Evolutionary conservation across 768 basidiomycete species (phyloP).

Genomic region (Amanita brunnescens): DNA sequence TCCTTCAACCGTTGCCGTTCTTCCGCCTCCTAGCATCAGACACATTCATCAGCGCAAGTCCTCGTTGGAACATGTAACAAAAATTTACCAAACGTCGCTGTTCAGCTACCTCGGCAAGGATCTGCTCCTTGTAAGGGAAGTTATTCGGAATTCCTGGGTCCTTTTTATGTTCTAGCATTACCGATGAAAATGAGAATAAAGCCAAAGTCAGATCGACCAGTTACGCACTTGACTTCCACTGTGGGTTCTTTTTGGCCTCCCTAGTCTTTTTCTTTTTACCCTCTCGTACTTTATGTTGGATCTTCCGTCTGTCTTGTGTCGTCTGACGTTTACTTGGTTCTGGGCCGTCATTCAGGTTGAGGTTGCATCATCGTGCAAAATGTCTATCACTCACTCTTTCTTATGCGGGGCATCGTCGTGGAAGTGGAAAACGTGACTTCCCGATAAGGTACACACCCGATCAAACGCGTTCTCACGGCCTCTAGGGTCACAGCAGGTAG

Average conservation of each 20-base stretch:
- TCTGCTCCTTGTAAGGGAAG: conserved; percentile 91
- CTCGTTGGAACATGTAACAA: background rate
- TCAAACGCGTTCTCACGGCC: background rate
- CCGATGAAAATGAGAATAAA: background rate
- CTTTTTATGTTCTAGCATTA: conserved; percentile 59
- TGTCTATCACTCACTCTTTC: conserved; percentile 46
- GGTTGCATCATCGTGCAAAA: background rate
- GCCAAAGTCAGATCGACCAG: background rate
- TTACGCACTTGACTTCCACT: conserved; percentile 83
- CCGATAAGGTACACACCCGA: too few relatives aligned
- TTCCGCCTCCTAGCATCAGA: conserved; percentile 51
- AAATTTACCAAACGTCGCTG: conserved; percentile 60
- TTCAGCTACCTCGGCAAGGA: conserved; percentile 83
- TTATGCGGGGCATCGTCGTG: conserved; percentile 50
- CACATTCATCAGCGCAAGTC: background rate
- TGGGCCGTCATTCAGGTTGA: conserved; percentile 19
- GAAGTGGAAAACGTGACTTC: background rate
- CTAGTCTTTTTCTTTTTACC: conserved; percentile 69
- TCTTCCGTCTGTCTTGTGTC: conserved; percentile 64
- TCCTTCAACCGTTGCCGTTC: conserved; percentile 64
- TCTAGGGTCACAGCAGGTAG: background rate
- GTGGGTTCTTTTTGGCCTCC: conserved; percentile 65
- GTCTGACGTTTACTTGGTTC: conserved; percentile 79
- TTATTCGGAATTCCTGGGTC: conserved; percentile 92
- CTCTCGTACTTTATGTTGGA: conserved; percentile 70